Evolutionary conservation across 2,329 filamentous ascomycete genomes (phyloP), one percentile per base, ranked within the genome.

Genomic region (Trichoderma atrobrunneum): DNA sequence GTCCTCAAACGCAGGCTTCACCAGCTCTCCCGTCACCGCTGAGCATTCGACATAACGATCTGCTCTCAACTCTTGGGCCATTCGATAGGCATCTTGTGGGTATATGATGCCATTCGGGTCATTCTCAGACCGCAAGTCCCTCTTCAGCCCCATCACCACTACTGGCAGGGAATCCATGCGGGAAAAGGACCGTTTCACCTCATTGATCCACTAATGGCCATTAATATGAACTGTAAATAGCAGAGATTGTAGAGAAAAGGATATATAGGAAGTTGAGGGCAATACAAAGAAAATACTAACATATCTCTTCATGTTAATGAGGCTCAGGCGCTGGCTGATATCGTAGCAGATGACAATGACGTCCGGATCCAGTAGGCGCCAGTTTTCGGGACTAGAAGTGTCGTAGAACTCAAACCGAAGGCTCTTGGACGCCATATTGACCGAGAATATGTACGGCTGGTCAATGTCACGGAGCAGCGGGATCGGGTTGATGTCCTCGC

Each of bases 31-130:
- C 4, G 87, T 89, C 62, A 86, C 80, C 7, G 89, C 88, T 1
- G 88, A 90, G 79, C 89, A 91, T 76, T 91, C 89, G 78, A 90
- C 85, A 76, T 91, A 91, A 74, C 86, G 87, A 79, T 91, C 89
- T 61, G 85, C 88, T 67, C 89, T 82, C 83, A 91, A 84, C 74
- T 86, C 84, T 76, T 90, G 88, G 26, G 89, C 85, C 65, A 85
- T 78, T 30, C 83, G 83, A 76, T 89, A 88, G 1, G 84, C 89
- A 78, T 91, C 89, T 73, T 90, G 86, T 12, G 89, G 89, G 73
- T 88, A 87, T 66, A 90, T 88, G 74, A 87, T 85, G 34, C 88
- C 88, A 72, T 89, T 88, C 2, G 87, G 87, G 75, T 90, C 88
- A 14, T 82, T 81, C 73, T 89, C 87, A 2, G 86, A 87, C 71